Base-by-base conservation (phyloP, 805 yeast genomes). In the Suhomyces sp. region DNA sequence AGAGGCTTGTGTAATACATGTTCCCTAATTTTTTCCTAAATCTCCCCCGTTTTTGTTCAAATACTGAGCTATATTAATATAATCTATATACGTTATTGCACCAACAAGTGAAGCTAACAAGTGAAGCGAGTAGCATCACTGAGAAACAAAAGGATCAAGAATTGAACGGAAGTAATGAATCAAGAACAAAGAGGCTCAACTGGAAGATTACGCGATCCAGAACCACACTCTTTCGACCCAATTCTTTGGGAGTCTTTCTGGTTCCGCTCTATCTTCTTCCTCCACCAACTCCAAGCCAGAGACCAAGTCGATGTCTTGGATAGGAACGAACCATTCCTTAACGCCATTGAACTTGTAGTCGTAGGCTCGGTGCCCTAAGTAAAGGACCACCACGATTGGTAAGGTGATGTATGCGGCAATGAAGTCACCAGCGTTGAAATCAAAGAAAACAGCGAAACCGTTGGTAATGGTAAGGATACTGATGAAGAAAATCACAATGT, bases 401-500 rank as follows among this genome's bases (percentile, higher is more conserved):
- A 83, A 52, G 0, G 88, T 81, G 40, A 83, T 68, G 58, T 83
- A 83, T 7, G 88, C 83, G 21, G 90, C 88, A 33, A 83, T 60
- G 48, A 83, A 83, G 54, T 79, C 81, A 5, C 74, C 56, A 1
- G 57, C 71, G 10, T 66, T 69, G 67, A 79, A 80, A 13, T 68
- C 68, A 40, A 83, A 72, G 58, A 83, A 82, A 4, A 77, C 81
- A 3, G 74, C 80, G 52, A 79, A 83, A 38, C 90, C 90, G 48
- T 83, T 83, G n/a, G 88, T 81, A 29, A 83, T 33, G 19, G 81
- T 63, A 34, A 83, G 50, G n/a, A 83, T 19, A 4, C 68, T 39
- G 37, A 81, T 69, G 42, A 79, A 55, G 25, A 65, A 46, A 21
- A 81, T 57, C 5, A 77, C 71, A 40, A 73, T 73, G 51, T 74